Conservation (phyloP, 441 rosid genomes). For the Populus trichocarpa region DNA sequence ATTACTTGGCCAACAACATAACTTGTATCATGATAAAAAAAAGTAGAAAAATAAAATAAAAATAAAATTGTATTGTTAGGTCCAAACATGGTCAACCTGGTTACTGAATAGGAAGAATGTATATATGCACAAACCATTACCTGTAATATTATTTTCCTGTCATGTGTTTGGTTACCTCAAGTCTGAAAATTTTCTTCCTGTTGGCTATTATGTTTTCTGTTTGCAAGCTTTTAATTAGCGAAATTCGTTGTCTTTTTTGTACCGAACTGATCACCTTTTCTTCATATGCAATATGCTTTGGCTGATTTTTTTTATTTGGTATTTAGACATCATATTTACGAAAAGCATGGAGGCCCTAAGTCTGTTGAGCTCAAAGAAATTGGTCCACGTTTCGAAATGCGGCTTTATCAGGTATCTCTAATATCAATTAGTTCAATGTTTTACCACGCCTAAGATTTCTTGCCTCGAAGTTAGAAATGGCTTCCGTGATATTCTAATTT, state of each 20-base stretch:
- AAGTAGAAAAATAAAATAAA: background rate
- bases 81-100: background rate
- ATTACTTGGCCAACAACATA: background rate
- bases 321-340: constrained; percentile 80
- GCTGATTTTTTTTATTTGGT: constrained; percentile 8
- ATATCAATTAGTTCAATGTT: background rate
- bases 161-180: background rate
- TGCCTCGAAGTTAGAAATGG: background rate
- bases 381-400: constrained; percentile 92
- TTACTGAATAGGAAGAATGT: no score
- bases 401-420: constrained; percentile 69
- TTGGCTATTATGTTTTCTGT: background rate
- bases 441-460: no score
- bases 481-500: background rate
- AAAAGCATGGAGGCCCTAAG: constrained; percentile 76
- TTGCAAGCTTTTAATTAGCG: background rate
- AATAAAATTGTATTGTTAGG: background rate
- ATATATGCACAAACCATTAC: no score
- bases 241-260: background rate
- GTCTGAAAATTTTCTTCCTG: background rate
- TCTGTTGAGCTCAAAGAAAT: constrained; percentile 76
- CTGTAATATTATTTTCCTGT: background rate
- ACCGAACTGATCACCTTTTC: background rate
- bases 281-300: background rate
- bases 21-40: background rate